Evolutionary conservation across 2,329 filamentous ascomycete genomes (phyloP).

Genomic region (Coniochaeta sp.): DNA sequence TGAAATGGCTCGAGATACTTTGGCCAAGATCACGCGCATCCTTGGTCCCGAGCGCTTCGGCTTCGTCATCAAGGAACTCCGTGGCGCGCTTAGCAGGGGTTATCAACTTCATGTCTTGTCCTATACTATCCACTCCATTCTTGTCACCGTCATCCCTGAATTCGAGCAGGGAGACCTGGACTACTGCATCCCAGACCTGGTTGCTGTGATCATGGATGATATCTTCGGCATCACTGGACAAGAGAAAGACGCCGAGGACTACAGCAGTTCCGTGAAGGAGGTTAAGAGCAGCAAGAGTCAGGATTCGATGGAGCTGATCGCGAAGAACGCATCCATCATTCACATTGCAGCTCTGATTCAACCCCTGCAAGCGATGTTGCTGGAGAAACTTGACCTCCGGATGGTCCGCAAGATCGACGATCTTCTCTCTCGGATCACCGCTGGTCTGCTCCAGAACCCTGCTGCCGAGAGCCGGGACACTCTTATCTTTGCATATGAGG

Average conservation of each 20-base stretch:
- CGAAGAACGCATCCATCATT: constrained; percentile 70
- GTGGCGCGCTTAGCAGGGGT: constrained; percentile 73
- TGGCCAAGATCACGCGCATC: constrained; percentile 74
- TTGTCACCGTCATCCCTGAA: constrained; percentile 66
- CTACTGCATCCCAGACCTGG: constrained; percentile 73
- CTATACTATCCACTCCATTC: constrained; percentile 86
- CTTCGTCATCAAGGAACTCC: constrained; percentile 88
- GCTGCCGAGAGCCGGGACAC: constrained; percentile 73
- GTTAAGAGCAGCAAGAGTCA: constrained; percentile 97
- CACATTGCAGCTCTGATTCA: constrained; percentile 68
- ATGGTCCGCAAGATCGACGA: constrained; percentile 89
- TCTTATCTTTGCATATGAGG: constrained; percentile 90
- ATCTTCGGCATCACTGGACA: constrained; percentile 89
- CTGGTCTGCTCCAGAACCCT: constrained; percentile 76
- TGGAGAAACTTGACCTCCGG: constrained; percentile 76
- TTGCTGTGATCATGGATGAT: constrained; percentile 90
- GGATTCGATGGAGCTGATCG: constrained; percentile 91
- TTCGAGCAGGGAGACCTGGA: constrained; percentile 80
- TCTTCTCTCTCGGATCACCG: constrained; percentile 72
- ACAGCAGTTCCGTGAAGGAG: constrained; percentile 92
- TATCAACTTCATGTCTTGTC: constrained; percentile 94
- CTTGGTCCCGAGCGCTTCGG: constrained; percentile 79
- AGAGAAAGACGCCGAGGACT: constrained; percentile 95
- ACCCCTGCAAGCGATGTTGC: constrained; percentile 71
- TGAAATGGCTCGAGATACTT: constrained; percentile 83